phyloP scores from a whole-genome alignment of 768 basidiomycete species.

The Roridomyces roridus region DNA sequence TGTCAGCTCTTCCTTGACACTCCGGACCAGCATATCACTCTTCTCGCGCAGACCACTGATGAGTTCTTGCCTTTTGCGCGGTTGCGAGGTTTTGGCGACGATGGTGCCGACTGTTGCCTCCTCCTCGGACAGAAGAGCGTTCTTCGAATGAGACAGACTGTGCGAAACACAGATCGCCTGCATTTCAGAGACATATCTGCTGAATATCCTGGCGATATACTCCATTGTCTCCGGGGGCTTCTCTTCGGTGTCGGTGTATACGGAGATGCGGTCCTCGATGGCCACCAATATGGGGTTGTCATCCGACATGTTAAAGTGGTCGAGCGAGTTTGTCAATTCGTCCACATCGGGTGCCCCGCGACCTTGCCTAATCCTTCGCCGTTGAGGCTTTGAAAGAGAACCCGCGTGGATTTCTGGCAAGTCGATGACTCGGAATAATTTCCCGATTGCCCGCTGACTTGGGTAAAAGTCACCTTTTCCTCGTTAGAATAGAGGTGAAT shows the following conservation, averaged over 20 bases:
- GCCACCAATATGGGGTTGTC: constrained; percentile 31
- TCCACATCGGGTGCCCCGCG: constrained; percentile 24
- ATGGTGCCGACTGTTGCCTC: constrained; percentile 74
- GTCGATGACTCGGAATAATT: constrained; percentile 65
- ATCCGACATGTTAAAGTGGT: constrained; percentile 17
- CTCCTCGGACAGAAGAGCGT: constrained; percentile 59
- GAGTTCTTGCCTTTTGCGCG: constrained; percentile 55
- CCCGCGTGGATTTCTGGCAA: constrained; percentile 42
- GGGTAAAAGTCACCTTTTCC: constrained; percentile 48
- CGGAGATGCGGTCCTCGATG: constrained; percentile 31
- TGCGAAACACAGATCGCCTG: constrained; percentile 52
- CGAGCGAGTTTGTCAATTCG: constrained; percentile 28
- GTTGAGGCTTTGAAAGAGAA: constrained; percentile 24
- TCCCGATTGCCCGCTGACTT: constrained; percentile 63
- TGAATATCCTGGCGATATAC: constrained; percentile 41
- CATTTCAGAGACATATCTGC: constrained; percentile 52
- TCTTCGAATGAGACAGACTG: constrained; percentile 50
- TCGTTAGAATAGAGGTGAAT: background rate
- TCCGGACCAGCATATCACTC: constrained; percentile 56
- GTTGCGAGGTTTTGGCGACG: constrained; percentile 64
- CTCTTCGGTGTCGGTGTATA: constrained; percentile 37
- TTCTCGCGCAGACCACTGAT: constrained; percentile 64
- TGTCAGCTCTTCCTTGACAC: constrained; percentile 54
- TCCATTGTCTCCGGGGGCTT: constrained; percentile 28
- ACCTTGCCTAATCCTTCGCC: constrained; percentile 18